These are phyloP conservation scores for Schizonepeta tenuifolia DNA, from an alignment of 257 asterid species.

Conservation along the genomic window DNA sequence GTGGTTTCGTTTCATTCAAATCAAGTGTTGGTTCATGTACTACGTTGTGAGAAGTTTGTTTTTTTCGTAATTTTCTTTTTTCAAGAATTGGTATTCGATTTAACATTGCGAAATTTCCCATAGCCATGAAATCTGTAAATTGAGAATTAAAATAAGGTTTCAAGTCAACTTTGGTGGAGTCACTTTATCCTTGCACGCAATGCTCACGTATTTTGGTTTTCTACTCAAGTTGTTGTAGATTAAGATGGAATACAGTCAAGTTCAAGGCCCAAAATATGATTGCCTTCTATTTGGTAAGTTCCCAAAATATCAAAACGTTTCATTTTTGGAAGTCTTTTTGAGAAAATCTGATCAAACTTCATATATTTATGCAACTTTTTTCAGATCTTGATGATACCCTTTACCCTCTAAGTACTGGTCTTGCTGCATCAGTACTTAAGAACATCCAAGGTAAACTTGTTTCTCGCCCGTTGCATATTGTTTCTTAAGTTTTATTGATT, in stretches of 20 bases:
- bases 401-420: slow-evolving; percentile 86
- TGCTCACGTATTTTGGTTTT: slow-evolving; percentile 47
- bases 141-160: slow-evolving; percentile 33
- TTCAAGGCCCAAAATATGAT: slow-evolving; percentile 74
- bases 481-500: neutral
- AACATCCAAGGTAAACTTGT: slow-evolving; percentile 72
- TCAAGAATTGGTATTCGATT: neutral
- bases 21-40: slow-evolving; percentile 11
- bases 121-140: slow-evolving; percentile 36
- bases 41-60: neutral
- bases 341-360: neutral
- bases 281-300: slow-evolving; percentile 93
- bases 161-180: slow-evolving; percentile 29
- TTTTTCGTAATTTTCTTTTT: neutral
- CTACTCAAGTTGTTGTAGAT: slow-evolving; percentile 45
- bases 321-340: slow-evolving; percentile 13
- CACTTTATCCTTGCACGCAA: slow-evolving; percentile 33
- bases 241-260: slow-evolving; percentile 78
- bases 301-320: slow-evolving; percentile 12
- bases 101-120: neutral
- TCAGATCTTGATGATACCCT: slow-evolving; percentile 95
- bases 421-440: slow-evolving; percentile 60
- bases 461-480: neutral
- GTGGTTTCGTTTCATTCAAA: slow-evolving; percentile 10
- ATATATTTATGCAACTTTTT: neutral